Conservation (phyloP, 345 rosid species). For the Arabis hirsuta region DNA sequence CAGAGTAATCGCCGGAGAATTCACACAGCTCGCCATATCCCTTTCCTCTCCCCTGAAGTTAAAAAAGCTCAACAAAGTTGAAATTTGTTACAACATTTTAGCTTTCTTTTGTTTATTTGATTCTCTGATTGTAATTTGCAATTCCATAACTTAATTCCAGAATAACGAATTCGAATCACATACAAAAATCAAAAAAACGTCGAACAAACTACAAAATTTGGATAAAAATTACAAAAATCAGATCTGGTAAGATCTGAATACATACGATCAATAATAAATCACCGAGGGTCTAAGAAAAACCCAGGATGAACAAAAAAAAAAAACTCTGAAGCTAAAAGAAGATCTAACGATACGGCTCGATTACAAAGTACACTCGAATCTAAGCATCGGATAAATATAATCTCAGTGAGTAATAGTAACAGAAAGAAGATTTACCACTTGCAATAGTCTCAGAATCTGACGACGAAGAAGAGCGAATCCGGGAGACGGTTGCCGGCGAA, state of each 20-base stretch:
- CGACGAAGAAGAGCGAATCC: neutral
- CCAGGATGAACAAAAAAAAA: no score
- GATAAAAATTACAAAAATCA: no score
- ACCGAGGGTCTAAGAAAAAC: neutral
- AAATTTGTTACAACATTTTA: no score
- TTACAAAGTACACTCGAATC: neutral
- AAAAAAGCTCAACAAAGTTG: neutral
- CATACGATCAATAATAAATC: no score
- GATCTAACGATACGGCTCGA: neutral
- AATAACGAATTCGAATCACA: neutral
- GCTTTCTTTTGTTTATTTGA: no score
- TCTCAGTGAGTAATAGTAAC: neutral
- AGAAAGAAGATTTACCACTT: slow-evolving; percentile 3
- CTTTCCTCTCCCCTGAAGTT: neutral
- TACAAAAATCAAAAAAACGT: neutral
- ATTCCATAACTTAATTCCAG: neutral
- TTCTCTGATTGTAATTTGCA: neutral
- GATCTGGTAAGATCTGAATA: no score
- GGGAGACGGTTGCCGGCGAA: neutral
- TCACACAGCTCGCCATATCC: neutral
- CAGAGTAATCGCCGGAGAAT: slow-evolving; percentile 10
- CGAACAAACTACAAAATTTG: neutral
- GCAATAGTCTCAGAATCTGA: slow-evolving; percentile 1
- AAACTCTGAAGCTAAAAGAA: no score
- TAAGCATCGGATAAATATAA: neutral